Evolutionary conservation across 2,329 filamentous ascomycete genomes (phyloP), one percentile per base, ranked within the genome.

Genomic region (Fusarium pilosicola): DNA sequence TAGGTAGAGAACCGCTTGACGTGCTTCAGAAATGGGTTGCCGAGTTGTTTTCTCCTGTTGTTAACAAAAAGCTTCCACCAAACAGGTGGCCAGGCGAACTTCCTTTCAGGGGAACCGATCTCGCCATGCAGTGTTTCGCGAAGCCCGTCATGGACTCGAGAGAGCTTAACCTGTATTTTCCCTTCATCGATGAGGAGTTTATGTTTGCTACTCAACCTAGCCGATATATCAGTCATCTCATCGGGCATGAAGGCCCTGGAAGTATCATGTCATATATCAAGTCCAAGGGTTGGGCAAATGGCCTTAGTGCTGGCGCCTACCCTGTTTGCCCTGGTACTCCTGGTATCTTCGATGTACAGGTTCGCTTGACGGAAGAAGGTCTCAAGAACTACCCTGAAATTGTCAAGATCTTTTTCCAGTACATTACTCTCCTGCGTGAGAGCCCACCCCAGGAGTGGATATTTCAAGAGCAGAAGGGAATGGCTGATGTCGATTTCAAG

Each of bases 401-500:
- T 24, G 88, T 93, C 72, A 95, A 95, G 81, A 89, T 92, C 36
- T 88, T 97, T 70, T 98, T 98, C 84, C 92, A 97, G 80, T 99
- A 99, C 78, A 91, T 98, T 71, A 91, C 94, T 17, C 89, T 99
- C 81, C 88, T 99, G 63, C 91, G 91, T 71, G 93, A 97, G 77
- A 88, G 88, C 6, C 89, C 92, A 10, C 95, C 96, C 0, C 92
- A 97, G 75, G 87, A 97, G 80, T 98, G 96, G 96, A 95, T 98
- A 65, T 95, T 96, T 67, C 90, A 97, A 38, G 96, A 99, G 83
- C 93, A 96, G 82, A 96, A 95, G 82, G 91, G 92, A 41, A 91
- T 98, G 84, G 92, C 93, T 49, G 95, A 98, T 75, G 94, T 98
- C 18, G 93, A 97, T 76, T 99, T 99, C 87, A 94, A 93, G 74